These are phyloP conservation scores for Nicotiana paniculata DNA, from an alignment of 257 asterid species.

Conservation along the genomic window DNA sequence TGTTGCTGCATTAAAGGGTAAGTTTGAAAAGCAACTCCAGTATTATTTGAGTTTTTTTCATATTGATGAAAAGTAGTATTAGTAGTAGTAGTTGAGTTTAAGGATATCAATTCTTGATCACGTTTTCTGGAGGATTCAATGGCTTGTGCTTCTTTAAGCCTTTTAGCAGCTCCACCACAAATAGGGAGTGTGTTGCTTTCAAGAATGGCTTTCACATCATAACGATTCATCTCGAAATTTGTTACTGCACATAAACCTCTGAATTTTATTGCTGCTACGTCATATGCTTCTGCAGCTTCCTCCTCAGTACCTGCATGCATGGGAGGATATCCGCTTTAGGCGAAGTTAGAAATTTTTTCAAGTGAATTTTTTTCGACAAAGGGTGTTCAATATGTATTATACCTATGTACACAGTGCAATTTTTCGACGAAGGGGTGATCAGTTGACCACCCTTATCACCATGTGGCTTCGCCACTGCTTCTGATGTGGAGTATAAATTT, in stretches of 20 bases:
- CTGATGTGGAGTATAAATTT: too few species aligned
- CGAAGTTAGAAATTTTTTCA: too few species aligned
- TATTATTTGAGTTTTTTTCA: conserved; percentile 23
- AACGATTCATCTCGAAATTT: conserved; percentile 84
- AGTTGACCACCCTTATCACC: too few species aligned
- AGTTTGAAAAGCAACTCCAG: neutral
- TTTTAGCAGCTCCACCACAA: conserved; percentile 83
- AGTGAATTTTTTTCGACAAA: too few species aligned
- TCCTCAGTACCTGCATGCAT: conserved; percentile 63
- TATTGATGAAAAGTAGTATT: conserved; percentile 25
- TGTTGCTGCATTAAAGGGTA: conserved; percentile 45
- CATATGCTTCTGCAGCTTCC: conserved; percentile 97
- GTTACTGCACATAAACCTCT: conserved; percentile 81
- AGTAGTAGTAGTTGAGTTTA: conserved; percentile 23
- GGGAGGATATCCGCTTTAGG: too few species aligned
- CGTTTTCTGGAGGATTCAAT: conserved; percentile 59
- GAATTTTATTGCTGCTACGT: conserved; percentile 84
- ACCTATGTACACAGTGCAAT: too few species aligned
- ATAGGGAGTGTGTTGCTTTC: conserved; percentile 84
- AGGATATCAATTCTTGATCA: conserved; percentile 49
- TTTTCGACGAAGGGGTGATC: too few species aligned
- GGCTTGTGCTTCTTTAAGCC: conserved; percentile 76
- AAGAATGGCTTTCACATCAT: conserved; percentile 76
- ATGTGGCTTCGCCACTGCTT: too few species aligned
- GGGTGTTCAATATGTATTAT: too few species aligned